Percentiles rank a stretch among this genome's conserved stretches.
These are phyloP conservation scores for Dictyostelium citrinum DNA, from an alignment of 78 protist genomes.

Conservation along the genomic window DNA sequence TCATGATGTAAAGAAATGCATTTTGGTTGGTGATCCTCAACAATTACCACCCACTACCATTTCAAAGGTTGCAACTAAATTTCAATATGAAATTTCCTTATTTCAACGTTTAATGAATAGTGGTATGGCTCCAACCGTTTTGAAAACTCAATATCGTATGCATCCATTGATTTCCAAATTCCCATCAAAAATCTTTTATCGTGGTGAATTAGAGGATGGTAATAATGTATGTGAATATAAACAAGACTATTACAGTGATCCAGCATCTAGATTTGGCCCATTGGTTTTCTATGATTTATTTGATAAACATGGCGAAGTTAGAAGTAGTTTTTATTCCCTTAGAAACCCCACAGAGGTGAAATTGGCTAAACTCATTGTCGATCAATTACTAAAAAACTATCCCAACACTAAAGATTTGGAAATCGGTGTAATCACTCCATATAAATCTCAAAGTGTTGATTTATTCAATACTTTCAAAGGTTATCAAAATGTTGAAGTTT, in stretches of 20 bases:
- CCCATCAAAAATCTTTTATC: constrained; percentile 88
- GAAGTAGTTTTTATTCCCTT: background rate
- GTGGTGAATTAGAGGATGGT: constrained; percentile 66
- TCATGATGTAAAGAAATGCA: constrained; percentile 55
- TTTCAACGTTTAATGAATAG: constrained; percentile 54
- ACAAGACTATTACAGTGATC: constrained; percentile 1
- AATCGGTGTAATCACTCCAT: constrained; percentile 92
- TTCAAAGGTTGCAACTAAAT: constrained; percentile 13
- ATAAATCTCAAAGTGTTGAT: constrained; percentile 77
- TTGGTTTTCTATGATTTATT: constrained; percentile 47
- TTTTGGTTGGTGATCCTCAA: constrained; percentile 91
- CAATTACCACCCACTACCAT: constrained; percentile 91
- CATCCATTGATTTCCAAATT: constrained; percentile 84
- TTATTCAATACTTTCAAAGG: background rate
- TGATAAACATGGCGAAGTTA: background rate
- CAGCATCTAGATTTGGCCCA: constrained; percentile 24
- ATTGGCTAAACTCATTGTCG: background rate
- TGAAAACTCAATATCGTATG: constrained; percentile 92
- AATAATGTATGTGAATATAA: background rate
- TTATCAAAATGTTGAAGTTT: constrained; percentile 47
- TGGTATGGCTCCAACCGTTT: background rate
- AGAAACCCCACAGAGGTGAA: constrained; percentile 22
- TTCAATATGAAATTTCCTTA: constrained; percentile 57
- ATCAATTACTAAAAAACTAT: background rate
- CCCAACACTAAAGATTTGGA: background rate